A percentile compares a stretch with the other conserved stretches of the same genome.
Conservation (phyloP, 371 early-diverging fungal genomes). For the Actinomortierella ambigua region DNA sequence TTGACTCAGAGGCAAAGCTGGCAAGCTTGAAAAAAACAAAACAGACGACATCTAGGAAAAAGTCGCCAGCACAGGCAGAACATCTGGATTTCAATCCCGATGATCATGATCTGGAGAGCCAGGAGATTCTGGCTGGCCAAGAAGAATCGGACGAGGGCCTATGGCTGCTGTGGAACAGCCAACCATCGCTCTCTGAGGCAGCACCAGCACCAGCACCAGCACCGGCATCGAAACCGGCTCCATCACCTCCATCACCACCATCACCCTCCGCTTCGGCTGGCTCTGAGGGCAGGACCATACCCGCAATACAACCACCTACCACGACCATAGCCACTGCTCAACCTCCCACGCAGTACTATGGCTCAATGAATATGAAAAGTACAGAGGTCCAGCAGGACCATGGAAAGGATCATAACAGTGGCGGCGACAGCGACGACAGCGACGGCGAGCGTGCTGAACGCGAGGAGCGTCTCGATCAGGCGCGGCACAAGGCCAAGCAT, state of each 20-base stretch:
- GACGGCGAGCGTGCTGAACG: background rate
- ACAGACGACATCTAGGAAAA: background rate
- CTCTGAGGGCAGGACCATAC: background rate
- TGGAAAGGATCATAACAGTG: background rate
- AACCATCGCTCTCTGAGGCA: background rate
- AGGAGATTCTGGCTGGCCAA: slow-evolving; percentile 30
- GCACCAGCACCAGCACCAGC: background rate
- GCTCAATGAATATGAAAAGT: background rate
- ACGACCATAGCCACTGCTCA: background rate
- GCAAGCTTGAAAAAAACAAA: slow-evolving; percentile 19
- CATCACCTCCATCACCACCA: background rate
- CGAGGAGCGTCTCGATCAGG: slow-evolving; percentile 22
- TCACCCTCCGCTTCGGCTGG: background rate
- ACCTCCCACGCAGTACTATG: slow-evolving; percentile 7
- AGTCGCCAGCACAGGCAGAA: background rate
- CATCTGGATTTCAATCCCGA: background rate
- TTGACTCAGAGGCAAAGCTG: slow-evolving; percentile 24
- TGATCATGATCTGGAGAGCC: slow-evolving; percentile 13
- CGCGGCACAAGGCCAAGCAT: slow-evolving; percentile 26
- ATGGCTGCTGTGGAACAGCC: slow-evolving; percentile 35
- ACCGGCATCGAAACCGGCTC: background rate
- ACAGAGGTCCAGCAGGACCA: background rate
- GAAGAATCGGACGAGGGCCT: slow-evolving; percentile 38
- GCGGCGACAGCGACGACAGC: background rate
- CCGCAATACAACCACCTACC: background rate